These are phyloP conservation scores for Gaultheria prostrata DNA, from an alignment of 148 eudicot species.

Conservation along the genomic window DNA sequence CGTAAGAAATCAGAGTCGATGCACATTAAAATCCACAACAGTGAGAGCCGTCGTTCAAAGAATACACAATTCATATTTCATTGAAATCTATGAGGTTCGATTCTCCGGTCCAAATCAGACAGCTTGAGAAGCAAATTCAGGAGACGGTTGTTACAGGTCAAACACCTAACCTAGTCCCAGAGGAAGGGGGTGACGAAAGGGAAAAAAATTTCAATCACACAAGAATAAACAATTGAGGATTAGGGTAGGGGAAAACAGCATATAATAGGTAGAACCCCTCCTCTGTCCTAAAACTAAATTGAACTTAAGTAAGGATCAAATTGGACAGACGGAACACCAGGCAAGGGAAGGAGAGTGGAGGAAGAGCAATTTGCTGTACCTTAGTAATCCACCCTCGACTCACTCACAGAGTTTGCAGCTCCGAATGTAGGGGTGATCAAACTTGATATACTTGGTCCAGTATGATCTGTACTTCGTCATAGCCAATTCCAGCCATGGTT, in stretches of 20 bases:
- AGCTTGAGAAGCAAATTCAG: background rate
- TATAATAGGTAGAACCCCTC: background rate
- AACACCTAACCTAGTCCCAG: background rate
- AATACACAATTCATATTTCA: background rate
- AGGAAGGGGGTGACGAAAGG: slow-evolving; percentile 16
- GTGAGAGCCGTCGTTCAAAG: background rate
- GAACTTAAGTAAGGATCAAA: background rate
- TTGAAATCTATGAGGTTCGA: background rate
- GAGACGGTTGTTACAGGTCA: slow-evolving; percentile 8
- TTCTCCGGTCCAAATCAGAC: slow-evolving; percentile 7
- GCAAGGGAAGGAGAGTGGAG: slow-evolving; percentile 8
- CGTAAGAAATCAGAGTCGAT: background rate
- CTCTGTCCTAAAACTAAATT: slow-evolving; percentile 7
- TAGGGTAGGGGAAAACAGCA: slow-evolving; percentile 15
- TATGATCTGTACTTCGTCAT: slow-evolving; percentile 71
- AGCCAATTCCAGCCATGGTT: slow-evolving; percentile 92
- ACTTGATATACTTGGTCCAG: slow-evolving; percentile 81
- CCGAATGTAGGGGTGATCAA: slow-evolving; percentile 69
- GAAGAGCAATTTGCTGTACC: slow-evolving; percentile 12
- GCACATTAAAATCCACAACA: background rate
- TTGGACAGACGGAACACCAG: background rate
- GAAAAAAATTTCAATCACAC: slow-evolving; percentile 32
- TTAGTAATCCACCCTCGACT: slow-evolving; percentile 9
- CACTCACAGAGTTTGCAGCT: slow-evolving; percentile 64
- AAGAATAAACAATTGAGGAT: slow-evolving; percentile 37